A percentile compares a stretch with the other conserved stretches of the same genome.
These are phyloP conservation scores for Termitomyces sp. DNA, from an alignment of 768 basidiomycete genomes.

Conservation along the genomic window DNA sequence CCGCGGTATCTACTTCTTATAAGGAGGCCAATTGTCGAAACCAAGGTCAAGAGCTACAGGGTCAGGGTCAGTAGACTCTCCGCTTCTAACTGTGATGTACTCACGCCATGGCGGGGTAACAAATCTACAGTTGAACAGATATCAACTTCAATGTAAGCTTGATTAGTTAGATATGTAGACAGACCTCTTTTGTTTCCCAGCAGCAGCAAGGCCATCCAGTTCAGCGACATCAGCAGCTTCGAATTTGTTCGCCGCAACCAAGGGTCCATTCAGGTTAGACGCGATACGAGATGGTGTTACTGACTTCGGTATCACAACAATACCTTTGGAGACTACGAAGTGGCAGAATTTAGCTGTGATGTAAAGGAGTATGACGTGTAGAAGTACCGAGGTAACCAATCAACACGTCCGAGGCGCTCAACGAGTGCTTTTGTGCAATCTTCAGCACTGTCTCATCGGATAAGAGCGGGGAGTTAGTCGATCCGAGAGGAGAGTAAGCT, in stretches of 20 bases:
- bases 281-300: constrained; percentile 69
- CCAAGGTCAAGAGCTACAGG: constrained; percentile 58
- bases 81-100: constrained; percentile 22
- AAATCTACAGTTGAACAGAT: constrained; percentile 31
- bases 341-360: constrained; percentile 3
- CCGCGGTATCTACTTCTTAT: constrained; percentile 11
- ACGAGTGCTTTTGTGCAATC: constrained; percentile 55
- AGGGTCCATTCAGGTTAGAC: constrained; percentile 51
- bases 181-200: constrained; percentile 63
- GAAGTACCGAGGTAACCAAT: constrained; percentile 59
- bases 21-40: constrained; percentile 60
- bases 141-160: background rate
- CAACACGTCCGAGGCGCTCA: constrained; percentile 55
- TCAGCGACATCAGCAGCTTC: constrained; percentile 46
- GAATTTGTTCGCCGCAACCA: constrained; percentile 43
- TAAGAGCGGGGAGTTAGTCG: constrained; percentile 62
- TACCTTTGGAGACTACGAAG: constrained; percentile 53
- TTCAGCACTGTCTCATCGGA: constrained; percentile 54
- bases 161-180: background rate
- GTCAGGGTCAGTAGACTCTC: constrained; percentile 3
- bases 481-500: constrained; percentile 82
- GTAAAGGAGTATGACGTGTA: background rate
- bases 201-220: constrained; percentile 55
- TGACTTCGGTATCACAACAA: constrained; percentile 73
- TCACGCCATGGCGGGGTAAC: constrained; percentile 70